Percentiles rank a stretch among this genome's conserved stretches.
phyloP scores from a whole-genome alignment of 768 basidiomycete genomes.

The Mycena capillaripes region DNA sequence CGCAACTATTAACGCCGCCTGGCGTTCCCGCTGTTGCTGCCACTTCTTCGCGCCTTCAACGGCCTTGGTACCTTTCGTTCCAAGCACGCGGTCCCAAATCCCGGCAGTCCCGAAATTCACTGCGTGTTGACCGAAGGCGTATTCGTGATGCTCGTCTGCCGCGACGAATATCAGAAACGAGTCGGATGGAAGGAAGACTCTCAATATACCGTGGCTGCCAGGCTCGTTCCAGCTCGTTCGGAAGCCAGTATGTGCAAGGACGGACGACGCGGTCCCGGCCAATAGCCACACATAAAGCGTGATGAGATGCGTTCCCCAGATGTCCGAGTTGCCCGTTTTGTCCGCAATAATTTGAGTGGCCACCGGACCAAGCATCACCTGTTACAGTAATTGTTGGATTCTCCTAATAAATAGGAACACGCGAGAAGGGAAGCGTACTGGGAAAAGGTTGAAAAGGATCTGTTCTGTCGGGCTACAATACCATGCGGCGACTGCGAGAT shows the following conservation, averaged over 20 bases:
- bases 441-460: constrained; percentile 24
- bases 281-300: no score
- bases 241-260: constrained; percentile 27
- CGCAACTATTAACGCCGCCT: constrained; percentile 7
- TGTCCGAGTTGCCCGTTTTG: no score
- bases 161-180: not conserved
- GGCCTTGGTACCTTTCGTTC: constrained; percentile 16
- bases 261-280: constrained; percentile 24
- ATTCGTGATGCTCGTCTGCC: constrained; percentile 28
- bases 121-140: constrained; percentile 9
- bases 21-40: constrained; percentile 3
- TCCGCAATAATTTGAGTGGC: no score
- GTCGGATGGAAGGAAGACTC: not conserved
- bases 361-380: constrained; percentile 23
- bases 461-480: constrained; percentile 25
- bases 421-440: not conserved
- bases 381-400: not conserved
- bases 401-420: no score
- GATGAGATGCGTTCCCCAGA: no score
- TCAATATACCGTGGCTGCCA: constrained; percentile 9
- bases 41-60: constrained; percentile 9
- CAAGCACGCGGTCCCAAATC: constrained; percentile 21
- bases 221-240: constrained; percentile 31
- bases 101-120: constrained; percentile 26
- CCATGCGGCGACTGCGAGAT: constrained; percentile 27